Evolutionary conservation across 1,139 yeast species (phyloP).

Genomic region (Komagataea norvegica): DNA sequence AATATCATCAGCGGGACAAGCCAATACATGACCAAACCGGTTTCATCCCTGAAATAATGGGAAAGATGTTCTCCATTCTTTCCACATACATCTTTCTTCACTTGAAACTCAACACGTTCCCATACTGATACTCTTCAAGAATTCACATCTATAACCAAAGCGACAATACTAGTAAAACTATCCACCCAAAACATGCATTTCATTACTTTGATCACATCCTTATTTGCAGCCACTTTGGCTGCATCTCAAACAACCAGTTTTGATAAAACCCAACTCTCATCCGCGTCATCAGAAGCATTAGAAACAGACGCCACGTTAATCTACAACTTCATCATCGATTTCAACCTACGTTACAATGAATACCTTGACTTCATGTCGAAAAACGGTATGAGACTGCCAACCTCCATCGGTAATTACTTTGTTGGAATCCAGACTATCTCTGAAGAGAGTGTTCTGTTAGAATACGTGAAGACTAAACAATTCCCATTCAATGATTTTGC

Average conservation of each 20-base stretch:
- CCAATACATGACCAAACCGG: no score
- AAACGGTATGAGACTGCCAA: slow-evolving; percentile 31
- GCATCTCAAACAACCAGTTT: slow-evolving; percentile 12
- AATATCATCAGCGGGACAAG: no score
- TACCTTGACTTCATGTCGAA: slow-evolving; percentile 31
- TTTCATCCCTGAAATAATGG: no score
- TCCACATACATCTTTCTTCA: no score
- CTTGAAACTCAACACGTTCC: no score
- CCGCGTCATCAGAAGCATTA: slow-evolving; percentile 23
- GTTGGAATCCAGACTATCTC: slow-evolving; percentile 24
- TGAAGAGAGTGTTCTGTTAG: slow-evolving; percentile 27
- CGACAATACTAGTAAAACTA: no score
- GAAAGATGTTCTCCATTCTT: background rate
- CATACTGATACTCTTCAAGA: no score
- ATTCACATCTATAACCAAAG: no score
- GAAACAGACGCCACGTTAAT: slow-evolving; percentile 21
- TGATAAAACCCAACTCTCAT: slow-evolving; percentile 10
- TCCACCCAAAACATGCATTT: background rate
- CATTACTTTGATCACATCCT: slow-evolving; percentile 1
- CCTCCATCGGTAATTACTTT: slow-evolving; percentile 30
- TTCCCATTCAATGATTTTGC: slow-evolving; percentile 41
- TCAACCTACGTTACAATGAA: slow-evolving; percentile 22
- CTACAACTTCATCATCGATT: slow-evolving; percentile 29
- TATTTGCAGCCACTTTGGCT: background rate
- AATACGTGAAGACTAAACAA: slow-evolving; percentile 28